Base-by-base conservation (phyloP, 2,329 filamentous ascomycete genomes). In the Didymosphaeria variabile region DNA sequence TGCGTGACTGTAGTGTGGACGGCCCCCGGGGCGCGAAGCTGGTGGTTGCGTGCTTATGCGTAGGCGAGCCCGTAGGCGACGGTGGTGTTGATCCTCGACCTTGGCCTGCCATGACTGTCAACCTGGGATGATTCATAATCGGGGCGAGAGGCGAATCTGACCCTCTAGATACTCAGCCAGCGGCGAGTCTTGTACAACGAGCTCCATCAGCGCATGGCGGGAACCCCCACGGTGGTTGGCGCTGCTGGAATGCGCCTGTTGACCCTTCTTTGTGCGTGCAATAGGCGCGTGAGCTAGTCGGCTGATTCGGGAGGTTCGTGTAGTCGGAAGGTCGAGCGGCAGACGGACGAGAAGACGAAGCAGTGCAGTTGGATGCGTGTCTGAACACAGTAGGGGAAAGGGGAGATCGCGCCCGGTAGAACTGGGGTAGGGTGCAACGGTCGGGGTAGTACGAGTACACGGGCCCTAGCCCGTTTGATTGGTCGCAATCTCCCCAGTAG, bases 121-220 rank as follows among this genome's bases (percentile, higher is more conserved):
- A 67, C 58, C 40, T 46, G 44, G 60, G 57, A 29, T 59, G 61
- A 56, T 59, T 55, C 42, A 57, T 58, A 54, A 63, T 57, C 19
- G 49, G 8, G 29, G 13, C 52, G 26, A 29, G 19, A 34, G 26
- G 58, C 44, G 51, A 49, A 26, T 56, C 40, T 31, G 80, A 95
- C 94, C 93, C 88, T 94, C 90, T 71, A 97, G 88, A 82, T 95
- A 95, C 74, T 91, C 89, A 76, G 93, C 93, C 80, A 97, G 85
- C 71, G 94, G 94, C 77, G 92, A 91, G 81, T 93, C 89, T 81
- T 95, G 88, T 71, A 97, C 88, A 72, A 97, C 85, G 74, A 91
- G 88, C 86, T 97, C 94, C 94, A 97, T 95, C 67, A 67, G 68
- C 65, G 70, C 75, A 77, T 77, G 66, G 42, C 73, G 72, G 29